phyloP scores from a whole-genome alignment of 2,329 filamentous ascomycete genomes.

The Thielaviopsis punctulata region DNA sequence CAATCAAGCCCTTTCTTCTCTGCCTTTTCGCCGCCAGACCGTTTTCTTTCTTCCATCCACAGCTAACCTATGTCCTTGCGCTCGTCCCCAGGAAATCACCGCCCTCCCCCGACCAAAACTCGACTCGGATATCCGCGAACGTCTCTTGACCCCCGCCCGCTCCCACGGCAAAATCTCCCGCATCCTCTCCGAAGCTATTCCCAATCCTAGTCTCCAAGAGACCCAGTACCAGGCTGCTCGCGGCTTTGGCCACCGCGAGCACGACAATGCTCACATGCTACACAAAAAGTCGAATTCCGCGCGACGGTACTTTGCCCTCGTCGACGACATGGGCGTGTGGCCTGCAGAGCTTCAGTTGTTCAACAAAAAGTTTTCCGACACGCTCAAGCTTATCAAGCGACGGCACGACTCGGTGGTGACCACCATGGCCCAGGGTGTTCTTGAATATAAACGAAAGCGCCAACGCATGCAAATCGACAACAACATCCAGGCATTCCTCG shows the following conservation, averaged over 20 bases:
- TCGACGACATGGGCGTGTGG: slow-evolving; percentile 89
- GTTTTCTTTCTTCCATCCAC: slow-evolving; percentile 7
- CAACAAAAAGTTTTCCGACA: slow-evolving; percentile 79
- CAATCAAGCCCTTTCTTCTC: background rate
- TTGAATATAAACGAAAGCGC: slow-evolving; percentile 91
- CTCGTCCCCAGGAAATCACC: slow-evolving; percentile 61
- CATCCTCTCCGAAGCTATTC: slow-evolving; percentile 65
- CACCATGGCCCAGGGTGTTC: slow-evolving; percentile 91
- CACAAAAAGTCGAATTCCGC: slow-evolving; percentile 31
- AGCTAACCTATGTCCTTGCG: slow-evolving; percentile 10
- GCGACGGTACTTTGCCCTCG: slow-evolving; percentile 76
- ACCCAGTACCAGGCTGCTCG: slow-evolving; percentile 57
- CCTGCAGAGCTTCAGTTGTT: slow-evolving; percentile 87
- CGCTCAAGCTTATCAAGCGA: slow-evolving; percentile 84
- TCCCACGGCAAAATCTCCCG: slow-evolving; percentile 38
- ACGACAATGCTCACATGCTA: slow-evolving; percentile 29
- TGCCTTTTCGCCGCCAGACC: no score
- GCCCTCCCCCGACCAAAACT: slow-evolving; percentile 63
- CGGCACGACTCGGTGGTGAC: slow-evolving; percentile 95
- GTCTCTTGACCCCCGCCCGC: slow-evolving; percentile 53
- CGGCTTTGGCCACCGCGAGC: slow-evolving; percentile 28
- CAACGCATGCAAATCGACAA: slow-evolving; percentile 98
- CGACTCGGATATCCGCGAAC: slow-evolving; percentile 56
- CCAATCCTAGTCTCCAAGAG: slow-evolving; percentile 74
- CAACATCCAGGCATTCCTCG: slow-evolving; percentile 91